A percentile compares a stretch with the other conserved stretches of the same genome.
These are phyloP conservation scores for Myxozyma lipomycoides DNA, from an alignment of 805 yeast genomes.

Conservation along the genomic window DNA sequence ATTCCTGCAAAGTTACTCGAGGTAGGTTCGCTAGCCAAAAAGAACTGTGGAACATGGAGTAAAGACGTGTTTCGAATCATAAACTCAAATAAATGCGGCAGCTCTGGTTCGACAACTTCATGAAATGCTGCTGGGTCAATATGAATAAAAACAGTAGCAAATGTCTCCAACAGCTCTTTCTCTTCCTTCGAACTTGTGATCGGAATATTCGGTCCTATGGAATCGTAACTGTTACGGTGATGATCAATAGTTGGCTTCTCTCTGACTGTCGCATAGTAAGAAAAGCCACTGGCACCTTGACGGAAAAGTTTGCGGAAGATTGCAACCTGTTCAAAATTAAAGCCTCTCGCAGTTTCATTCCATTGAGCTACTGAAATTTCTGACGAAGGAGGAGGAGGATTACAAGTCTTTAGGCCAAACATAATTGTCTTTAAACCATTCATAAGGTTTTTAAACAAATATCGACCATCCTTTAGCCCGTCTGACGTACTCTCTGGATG, in stretches of 20 bases:
- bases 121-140: conserved; percentile 94
- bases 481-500: conserved; percentile 51
- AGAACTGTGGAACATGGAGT: conserved; percentile 87
- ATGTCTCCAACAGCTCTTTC: conserved; percentile 90
- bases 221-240: conserved; percentile 42
- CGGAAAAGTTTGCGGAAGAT: conserved; percentile 73
- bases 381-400: conserved; percentile 63
- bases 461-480: conserved; percentile 68
- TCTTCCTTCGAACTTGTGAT: conserved; percentile 88
- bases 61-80: conserved; percentile 81
- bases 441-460: conserved; percentile 80
- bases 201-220: conserved; percentile 77
- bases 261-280: conserved; percentile 58
- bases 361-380: conserved; percentile 57
- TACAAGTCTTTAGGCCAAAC: conserved; percentile 82
- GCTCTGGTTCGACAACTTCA: conserved; percentile 79
- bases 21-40: conserved; percentile 89
- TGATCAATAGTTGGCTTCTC: conserved; percentile 32
- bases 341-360: conserved; percentile 83
- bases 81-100: conserved; percentile 70
- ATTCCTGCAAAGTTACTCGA: conserved; percentile 88
- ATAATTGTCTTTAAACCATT: conserved; percentile 86
- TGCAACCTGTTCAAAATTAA: conserved; percentile 74
- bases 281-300: conserved; percentile 77
- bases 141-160: conserved; percentile 89